A percentile compares a stretch with the other conserved stretches of the same genome.
phyloP scores from a whole-genome alignment of 768 basidiomycete species.

The Amylocystis lapponica region DNA sequence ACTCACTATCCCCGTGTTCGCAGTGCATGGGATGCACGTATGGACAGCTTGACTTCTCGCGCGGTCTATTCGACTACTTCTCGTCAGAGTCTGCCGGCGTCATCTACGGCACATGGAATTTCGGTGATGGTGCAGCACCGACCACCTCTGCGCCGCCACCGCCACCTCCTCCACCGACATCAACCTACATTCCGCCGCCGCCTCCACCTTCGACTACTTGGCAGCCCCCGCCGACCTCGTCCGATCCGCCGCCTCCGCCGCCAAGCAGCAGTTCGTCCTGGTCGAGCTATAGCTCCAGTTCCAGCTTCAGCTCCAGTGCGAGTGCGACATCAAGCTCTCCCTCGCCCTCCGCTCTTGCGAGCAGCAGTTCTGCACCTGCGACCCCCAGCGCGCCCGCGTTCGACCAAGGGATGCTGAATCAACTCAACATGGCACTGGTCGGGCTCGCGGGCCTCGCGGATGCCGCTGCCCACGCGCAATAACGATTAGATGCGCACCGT shows the following conservation, averaged over 20 bases:
- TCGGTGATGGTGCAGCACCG: slow-evolving; percentile 24
- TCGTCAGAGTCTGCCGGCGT: slow-evolving; percentile 41
- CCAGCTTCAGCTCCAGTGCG: slow-evolving; percentile 4
- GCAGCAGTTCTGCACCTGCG: slow-evolving; percentile 5
- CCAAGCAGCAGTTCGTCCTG: slow-evolving; percentile 6
- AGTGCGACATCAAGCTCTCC: slow-evolving; percentile 2
- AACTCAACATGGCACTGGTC: slow-evolving; percentile 18
- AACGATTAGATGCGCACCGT: neutral
- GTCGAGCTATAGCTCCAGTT: slow-evolving; percentile 5
- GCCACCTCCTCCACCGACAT: neutral
- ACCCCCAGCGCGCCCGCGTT: slow-evolving; percentile 8
- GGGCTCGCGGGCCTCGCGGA: slow-evolving; percentile 11
- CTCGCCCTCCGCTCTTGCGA: slow-evolving; percentile 3
- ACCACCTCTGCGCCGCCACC: slow-evolving; percentile 6
- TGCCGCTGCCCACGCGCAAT: slow-evolving; percentile 1
- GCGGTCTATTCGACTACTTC: slow-evolving; percentile 62
- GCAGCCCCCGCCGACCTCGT: slow-evolving; percentile 5
- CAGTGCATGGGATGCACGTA: slow-evolving; percentile 65
- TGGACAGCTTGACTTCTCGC: slow-evolving; percentile 62
- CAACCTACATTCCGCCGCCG: slow-evolving; percentile 1
- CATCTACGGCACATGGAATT: slow-evolving; percentile 58
- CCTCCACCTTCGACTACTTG: slow-evolving; percentile 9
- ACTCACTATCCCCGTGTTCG: too few relatives aligned
- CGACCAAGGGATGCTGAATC: slow-evolving; percentile 12
- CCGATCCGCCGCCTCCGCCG: slow-evolving; percentile 4